Conservation (phyloP, 257 asterid species). For the Jasminum sambac region DNA sequence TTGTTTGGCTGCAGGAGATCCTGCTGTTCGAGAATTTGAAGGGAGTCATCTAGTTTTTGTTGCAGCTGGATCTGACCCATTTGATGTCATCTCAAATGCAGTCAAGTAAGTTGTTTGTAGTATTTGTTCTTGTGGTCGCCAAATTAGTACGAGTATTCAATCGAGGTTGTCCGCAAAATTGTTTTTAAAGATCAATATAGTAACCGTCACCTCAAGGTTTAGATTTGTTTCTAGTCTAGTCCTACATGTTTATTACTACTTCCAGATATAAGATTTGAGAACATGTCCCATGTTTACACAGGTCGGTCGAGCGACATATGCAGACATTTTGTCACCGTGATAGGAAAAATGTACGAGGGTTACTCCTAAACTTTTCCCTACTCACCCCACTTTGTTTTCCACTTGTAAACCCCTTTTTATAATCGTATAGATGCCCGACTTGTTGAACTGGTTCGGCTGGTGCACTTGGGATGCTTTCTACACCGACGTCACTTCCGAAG, state of each 20-base stretch:
- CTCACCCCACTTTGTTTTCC: not conserved
- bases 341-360: slow-evolving; percentile 66
- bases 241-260: not conserved
- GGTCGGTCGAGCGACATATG: slow-evolving; percentile 80
- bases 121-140: too few relatives aligned
- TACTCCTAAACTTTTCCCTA: slow-evolving; percentile 6
- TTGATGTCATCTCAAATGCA: slow-evolving; percentile 80
- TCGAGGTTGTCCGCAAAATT: too few relatives aligned
- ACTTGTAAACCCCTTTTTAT: slow-evolving; percentile 12
- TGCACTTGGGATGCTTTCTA: slow-evolving; percentile 99
- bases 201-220: not conserved
- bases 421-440: slow-evolving; percentile 75
- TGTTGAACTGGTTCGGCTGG: slow-evolving; percentile 98
- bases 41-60: slow-evolving; percentile 81
- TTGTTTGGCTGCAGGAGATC: slow-evolving; percentile 62
- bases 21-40: slow-evolving; percentile 77
- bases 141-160: too few relatives aligned
- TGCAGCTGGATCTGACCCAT: slow-evolving; percentile 94
- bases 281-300: slow-evolving; percentile 30
- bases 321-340: slow-evolving; percentile 85
- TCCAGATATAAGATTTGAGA: not conserved
- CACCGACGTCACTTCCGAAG: slow-evolving; percentile 79
- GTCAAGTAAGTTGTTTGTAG: slow-evolving; percentile 59
- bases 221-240: not conserved
- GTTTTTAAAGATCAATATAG: too few relatives aligned